A percentile compares a stretch with the other conserved stretches of the same genome.
These are phyloP conservation scores for Lantana camara DNA, from an alignment of 257 asterid genomes.

Conservation along the genomic window DNA sequence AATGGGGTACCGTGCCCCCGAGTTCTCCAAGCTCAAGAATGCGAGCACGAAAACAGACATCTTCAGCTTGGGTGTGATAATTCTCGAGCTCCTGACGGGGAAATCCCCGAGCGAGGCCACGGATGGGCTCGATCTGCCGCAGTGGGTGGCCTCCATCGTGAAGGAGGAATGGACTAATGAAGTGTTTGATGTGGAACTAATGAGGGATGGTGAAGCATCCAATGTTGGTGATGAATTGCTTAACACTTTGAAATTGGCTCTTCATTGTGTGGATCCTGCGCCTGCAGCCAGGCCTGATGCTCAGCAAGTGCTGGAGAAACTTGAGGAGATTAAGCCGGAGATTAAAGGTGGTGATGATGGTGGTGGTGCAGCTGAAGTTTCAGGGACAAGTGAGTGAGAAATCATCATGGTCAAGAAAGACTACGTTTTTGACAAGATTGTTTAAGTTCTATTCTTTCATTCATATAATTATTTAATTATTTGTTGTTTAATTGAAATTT, in stretches of 20 bases:
- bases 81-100: conserved; percentile 86
- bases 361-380: conserved; percentile 29
- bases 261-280: conserved; percentile 88
- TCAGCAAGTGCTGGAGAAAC: conserved; percentile 62
- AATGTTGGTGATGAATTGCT: conserved; percentile 72
- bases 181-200: conserved; percentile 85
- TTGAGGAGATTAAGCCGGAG: conserved; percentile 74
- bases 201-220: conserved; percentile 61
- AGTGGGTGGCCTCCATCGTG: conserved; percentile 89
- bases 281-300: conserved; percentile 85
- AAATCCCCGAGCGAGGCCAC: conserved; percentile 87
- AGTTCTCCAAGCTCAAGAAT: conserved; percentile 70
- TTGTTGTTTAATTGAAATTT: conserved; percentile 1
- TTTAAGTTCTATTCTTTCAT: conserved; percentile 10
- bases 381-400: conserved; percentile 36
- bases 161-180: conserved; percentile 95
- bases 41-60: conserved; percentile 70
- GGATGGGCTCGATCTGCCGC: conserved; percentile 83
- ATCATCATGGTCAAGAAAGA: not conserved
- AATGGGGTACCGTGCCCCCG: conserved; percentile 86
- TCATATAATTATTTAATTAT: conserved; percentile 37
- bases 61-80: conserved; percentile 83
- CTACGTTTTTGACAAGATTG: not conserved
- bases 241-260: conserved; percentile 72
- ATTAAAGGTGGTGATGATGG: conserved; percentile 26